Conservation (phyloP, 768 basidiomycete species). For the Artomyces pyxidatus region DNA sequence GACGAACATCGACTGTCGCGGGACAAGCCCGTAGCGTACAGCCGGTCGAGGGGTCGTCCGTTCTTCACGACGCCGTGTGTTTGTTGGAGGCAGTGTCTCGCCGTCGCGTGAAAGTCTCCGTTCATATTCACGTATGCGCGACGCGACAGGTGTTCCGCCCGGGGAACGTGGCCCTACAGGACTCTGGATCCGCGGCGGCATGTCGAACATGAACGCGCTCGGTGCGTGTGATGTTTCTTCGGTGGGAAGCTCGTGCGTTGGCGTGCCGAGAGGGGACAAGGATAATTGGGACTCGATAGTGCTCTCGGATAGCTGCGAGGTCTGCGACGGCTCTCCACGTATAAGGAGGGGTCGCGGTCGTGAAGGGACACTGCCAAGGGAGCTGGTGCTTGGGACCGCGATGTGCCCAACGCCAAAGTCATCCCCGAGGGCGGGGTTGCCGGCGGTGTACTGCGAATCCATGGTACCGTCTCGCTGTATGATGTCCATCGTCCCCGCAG, state of each 20-base stretch:
- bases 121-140: slow-evolving; percentile 52
- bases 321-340: slow-evolving; percentile 5
- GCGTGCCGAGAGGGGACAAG: not conserved
- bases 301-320: slow-evolving; percentile 1
- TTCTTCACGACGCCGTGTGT: slow-evolving; percentile 34
- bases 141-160: slow-evolving; percentile 31
- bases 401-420: slow-evolving; percentile 2
- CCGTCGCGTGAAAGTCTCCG: slow-evolving; percentile 44
- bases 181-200: too few species aligned
- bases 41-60: slow-evolving; percentile 22
- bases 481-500: slow-evolving; percentile 64
- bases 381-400: not conserved
- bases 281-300: not conserved
- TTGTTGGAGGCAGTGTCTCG: slow-evolving; percentile 30
- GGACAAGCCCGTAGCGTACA: slow-evolving; percentile 59
- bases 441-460: slow-evolving; percentile 7
- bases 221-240: not conserved
- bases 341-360: not conserved
- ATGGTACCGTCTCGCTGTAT: slow-evolving; percentile 35
- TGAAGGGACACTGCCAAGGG: not conserved
- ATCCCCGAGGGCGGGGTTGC: not conserved
- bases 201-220: not conserved
- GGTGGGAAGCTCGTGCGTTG: not conserved
- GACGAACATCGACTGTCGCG: slow-evolving; percentile 56
- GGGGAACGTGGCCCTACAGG: not conserved